Evolutionary conservation across 2,329 filamentous ascomycete species (phyloP).

Genomic region (Colletotrichum musicola): DNA sequence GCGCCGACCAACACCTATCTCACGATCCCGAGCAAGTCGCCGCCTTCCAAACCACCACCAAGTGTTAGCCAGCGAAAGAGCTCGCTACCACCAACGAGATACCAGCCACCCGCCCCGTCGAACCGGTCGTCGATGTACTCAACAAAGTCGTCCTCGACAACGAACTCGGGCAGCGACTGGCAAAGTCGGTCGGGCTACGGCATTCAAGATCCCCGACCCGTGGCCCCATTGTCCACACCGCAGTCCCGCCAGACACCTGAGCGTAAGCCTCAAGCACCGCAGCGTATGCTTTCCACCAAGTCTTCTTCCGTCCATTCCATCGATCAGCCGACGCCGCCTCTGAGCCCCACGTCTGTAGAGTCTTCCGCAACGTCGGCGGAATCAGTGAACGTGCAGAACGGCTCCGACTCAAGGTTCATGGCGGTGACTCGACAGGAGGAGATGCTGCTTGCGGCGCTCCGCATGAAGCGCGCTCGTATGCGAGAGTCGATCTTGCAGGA

Average conservation of each 20-base stretch:
- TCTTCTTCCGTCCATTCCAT: slow-evolving; percentile 42
- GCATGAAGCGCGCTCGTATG: slow-evolving; percentile 69
- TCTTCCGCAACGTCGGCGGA: slow-evolving; percentile 57
- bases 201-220: slow-evolving; percentile 55
- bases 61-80: slow-evolving; percentile 45
- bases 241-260: neutral
- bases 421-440: slow-evolving; percentile 70
- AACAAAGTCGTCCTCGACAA: slow-evolving; percentile 51
- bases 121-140: slow-evolving; percentile 50
- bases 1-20: slow-evolving; percentile 57
- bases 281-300: slow-evolving; percentile 25
- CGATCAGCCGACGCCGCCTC: slow-evolving; percentile 61
- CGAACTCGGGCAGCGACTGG: slow-evolving; percentile 49
- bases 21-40: slow-evolving; percentile 51
- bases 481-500: slow-evolving; percentile 61
- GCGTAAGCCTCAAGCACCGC: slow-evolving; percentile 9
- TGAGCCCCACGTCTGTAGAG: slow-evolving; percentile 66
- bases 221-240: slow-evolving; percentile 51
- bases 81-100: slow-evolving; percentile 42
- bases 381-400: slow-evolving; percentile 50
- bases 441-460: slow-evolving; percentile 68
- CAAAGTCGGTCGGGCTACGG: slow-evolving; percentile 48
- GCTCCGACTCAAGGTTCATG: slow-evolving; percentile 62
- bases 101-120: slow-evolving; percentile 38
- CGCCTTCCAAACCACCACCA: slow-evolving; percentile 41